phyloP scores from a whole-genome alignment of 345 rosid species.

The Citrus unshiu region DNA sequence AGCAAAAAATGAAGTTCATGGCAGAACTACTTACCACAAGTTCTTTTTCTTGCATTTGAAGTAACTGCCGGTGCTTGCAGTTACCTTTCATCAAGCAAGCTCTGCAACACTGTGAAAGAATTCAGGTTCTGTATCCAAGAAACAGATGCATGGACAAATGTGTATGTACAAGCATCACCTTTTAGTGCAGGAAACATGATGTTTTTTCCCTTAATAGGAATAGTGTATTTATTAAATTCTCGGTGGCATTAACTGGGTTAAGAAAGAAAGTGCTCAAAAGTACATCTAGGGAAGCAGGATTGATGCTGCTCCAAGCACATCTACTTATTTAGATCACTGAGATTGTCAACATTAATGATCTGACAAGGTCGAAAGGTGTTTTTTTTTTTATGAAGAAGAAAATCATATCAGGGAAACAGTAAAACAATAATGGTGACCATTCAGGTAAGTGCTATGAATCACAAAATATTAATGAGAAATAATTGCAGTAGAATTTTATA shows the following conservation, averaged over 20 bases:
- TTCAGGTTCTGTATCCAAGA: neutral
- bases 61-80: constrained; percentile 40
- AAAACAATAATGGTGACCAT: neutral
- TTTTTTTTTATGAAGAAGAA: neutral
- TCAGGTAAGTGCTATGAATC: neutral
- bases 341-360: no score
- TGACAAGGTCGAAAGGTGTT: no score
- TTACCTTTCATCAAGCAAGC: constrained; percentile 37
- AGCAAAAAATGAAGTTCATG: neutral
- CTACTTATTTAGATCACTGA: no score
- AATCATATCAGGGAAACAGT: neutral
- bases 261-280: neutral
- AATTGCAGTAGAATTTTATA: neutral
- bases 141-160: neutral
- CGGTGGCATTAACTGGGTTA: neutral
- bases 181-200: neutral
- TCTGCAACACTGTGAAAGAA: constrained; percentile 47
- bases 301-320: no score
- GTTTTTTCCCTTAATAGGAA: neutral
- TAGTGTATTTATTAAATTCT: neutral
- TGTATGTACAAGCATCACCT: neutral
- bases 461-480: neutral
- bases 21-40: constrained; percentile 46
- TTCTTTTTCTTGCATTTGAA: constrained; percentile 72
- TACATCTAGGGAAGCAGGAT: neutral